A percentile compares a stretch with the other conserved stretches of the same genome.
Conservation (phyloP, 192 early-diverging fungal species). For the Entophlyctis luteolus region DNA sequence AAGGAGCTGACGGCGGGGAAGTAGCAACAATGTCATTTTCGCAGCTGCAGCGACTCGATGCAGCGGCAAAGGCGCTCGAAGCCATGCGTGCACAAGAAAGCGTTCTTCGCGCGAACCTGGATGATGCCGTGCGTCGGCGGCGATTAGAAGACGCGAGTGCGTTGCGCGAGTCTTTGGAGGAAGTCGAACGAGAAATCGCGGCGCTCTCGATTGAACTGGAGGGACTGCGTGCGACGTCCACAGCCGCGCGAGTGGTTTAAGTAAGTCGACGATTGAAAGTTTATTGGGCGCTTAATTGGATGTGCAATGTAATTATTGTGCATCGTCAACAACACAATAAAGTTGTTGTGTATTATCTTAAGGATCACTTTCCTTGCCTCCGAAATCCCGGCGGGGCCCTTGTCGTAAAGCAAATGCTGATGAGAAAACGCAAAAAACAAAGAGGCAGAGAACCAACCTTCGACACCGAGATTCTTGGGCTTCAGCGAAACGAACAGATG, state of each 20-base stretch:
- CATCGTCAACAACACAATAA: no score
- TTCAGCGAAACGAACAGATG: conserved; percentile 14
- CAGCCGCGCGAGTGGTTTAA: no score
- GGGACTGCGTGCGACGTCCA: no score
- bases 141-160: conserved; percentile 41
- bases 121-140: conserved; percentile 33
- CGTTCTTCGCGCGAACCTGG: conserved; percentile 30
- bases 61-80: conserved; percentile 14
- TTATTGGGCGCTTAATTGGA: no score
- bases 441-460: background rate
- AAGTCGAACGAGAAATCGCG: conserved; percentile 36
- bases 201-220: conserved; percentile 13
- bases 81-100: conserved; percentile 35
- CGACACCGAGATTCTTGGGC: conserved; percentile 8
- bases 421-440: background rate
- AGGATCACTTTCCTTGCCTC: conserved; percentile 23
- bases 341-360: no score
- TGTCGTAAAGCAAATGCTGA: background rate
- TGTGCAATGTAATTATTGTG: no score
- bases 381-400: conserved; percentile 21
- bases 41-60: conserved; percentile 15
- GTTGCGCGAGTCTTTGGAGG: conserved; percentile 35
- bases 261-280: no score
- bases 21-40: background rate
- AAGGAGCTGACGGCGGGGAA: background rate